Conservation (phyloP, 2,329 filamentous ascomycete genomes). For the Dothistroma septosporum region DNA sequence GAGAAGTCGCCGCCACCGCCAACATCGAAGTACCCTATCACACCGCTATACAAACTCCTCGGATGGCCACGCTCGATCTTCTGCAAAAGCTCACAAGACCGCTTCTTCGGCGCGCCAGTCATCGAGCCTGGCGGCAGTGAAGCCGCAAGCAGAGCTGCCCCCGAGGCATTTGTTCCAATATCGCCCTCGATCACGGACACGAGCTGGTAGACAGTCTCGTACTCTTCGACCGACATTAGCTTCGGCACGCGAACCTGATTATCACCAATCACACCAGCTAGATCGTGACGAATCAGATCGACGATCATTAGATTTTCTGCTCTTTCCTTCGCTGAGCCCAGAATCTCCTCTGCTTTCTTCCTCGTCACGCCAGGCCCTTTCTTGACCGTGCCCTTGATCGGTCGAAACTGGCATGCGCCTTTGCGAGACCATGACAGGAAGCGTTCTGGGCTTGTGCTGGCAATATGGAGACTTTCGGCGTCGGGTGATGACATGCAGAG, state of each 20-base stretch:
- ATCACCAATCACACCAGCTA: constrained; percentile 63
- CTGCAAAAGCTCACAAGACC: constrained; percentile 77
- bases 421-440: constrained; percentile 67
- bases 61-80: constrained; percentile 61
- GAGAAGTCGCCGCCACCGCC: constrained; percentile 84
- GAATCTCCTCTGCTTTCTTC: constrained; percentile 65
- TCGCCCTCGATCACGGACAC: constrained; percentile 78
- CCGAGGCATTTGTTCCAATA: constrained; percentile 50
- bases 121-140: constrained; percentile 87
- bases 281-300: constrained; percentile 88
- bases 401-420: constrained; percentile 72
- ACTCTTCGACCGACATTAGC: constrained; percentile 83
- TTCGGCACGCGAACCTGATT: constrained; percentile 66
- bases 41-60: constrained; percentile 78
- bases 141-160: constrained; percentile 70
- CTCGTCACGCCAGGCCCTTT: constrained; percentile 66
- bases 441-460: constrained; percentile 83
- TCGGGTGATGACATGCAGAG: constrained; percentile 57
- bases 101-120: constrained; percentile 93
- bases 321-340: constrained; percentile 80
- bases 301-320: constrained; percentile 99
- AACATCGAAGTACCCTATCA: constrained; percentile 84
- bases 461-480: constrained; percentile 53
- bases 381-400: constrained; percentile 95
- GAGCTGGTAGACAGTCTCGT: constrained; percentile 86